Base-by-base conservation (phyloP, 1,139 yeast species). In the Scheffersomyces cryptocercus region DNA sequence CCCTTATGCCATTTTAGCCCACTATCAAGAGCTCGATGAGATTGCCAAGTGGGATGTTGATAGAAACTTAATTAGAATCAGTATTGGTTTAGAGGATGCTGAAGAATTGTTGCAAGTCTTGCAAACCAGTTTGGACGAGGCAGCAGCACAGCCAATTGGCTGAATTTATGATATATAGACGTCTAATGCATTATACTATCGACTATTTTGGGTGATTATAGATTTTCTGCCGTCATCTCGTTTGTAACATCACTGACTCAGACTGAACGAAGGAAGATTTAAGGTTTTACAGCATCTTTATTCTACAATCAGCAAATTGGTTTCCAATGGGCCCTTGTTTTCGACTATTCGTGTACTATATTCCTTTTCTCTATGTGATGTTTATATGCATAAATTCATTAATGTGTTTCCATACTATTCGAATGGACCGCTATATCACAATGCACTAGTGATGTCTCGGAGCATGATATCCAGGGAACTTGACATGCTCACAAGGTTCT, bases 1-100 rank as follows among this genome's bases (percentile, higher is more conserved):
- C 59, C 98, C 98, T 7, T 93, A 93, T 64, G 80, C 97, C 3
- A 79, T 93, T 38, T 74, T 93, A 48, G 97, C 97, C 0, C 97
- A 93, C 64, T 91, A 83, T 61, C 76, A 72, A 39, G 98, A 91
- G 61, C 68, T 90, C 46, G 95, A 88, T 48, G 91, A 85, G 62
- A 85, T 88, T 20, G 88, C 79, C 45, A 72, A 83, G 55, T 90
- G 88, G 83, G 97, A 96, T 3, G 90, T 93, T 28, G 96, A 88
- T 58, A 70, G 84, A 50, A 78, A 85, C 56, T 70, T 93, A 54
- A 82, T 93, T 38, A 77, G 99, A 59, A 78, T 93, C 44, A 87
- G 96, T 59, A 82, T 93, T 43, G 99, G 99, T 0, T 68, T 85
- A 46, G 95, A 86, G 59, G 84, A 81, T 40, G 69, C 73, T 29